Percentiles rank a stretch among this genome's conserved stretches.
Conservation (phyloP, 2,329 filamentous ascomycete genomes). For the Fusarium liriodendri region DNA sequence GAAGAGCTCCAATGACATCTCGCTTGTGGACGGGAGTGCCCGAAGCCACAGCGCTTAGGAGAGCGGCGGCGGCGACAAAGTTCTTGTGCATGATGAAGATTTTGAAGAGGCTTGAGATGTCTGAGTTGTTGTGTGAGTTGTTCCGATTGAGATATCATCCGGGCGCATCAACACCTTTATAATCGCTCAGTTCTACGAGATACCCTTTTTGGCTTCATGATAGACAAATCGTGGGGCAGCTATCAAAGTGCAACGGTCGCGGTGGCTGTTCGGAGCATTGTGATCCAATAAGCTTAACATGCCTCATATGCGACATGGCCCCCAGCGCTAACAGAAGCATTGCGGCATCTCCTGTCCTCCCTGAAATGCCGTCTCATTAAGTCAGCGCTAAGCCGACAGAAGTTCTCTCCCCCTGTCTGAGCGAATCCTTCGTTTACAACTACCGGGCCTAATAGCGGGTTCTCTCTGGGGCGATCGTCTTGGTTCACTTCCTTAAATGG, state of each 20-base stretch:
- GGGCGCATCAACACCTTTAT: background rate
- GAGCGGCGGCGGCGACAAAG: conserved; percentile 19
- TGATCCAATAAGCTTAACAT: background rate
- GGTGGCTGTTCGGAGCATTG: background rate
- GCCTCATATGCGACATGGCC: background rate
- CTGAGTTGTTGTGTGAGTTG: background rate
- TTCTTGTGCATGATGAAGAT: conserved; percentile 26
- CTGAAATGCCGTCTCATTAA: background rate
- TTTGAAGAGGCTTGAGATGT: background rate
- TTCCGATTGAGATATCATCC: background rate
- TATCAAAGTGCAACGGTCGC: background rate
- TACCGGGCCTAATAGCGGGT: background rate
- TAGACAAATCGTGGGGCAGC: background rate
- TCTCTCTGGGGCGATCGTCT: background rate
- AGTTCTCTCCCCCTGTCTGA: background rate
- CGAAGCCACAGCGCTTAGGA: conserved; percentile 34
- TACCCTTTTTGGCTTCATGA: background rate
- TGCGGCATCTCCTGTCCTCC: background rate
- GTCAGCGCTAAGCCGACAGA: background rate
- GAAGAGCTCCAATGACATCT: conserved; percentile 46
- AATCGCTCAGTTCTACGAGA: background rate
- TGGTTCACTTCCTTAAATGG: background rate
- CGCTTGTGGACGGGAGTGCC: conserved; percentile 28
- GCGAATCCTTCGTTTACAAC: conserved; percentile 5
- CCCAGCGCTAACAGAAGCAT: background rate